Evolutionary conservation across 768 basidiomycete genomes (phyloP).

Genomic region (Suillus alpinus): DNA sequence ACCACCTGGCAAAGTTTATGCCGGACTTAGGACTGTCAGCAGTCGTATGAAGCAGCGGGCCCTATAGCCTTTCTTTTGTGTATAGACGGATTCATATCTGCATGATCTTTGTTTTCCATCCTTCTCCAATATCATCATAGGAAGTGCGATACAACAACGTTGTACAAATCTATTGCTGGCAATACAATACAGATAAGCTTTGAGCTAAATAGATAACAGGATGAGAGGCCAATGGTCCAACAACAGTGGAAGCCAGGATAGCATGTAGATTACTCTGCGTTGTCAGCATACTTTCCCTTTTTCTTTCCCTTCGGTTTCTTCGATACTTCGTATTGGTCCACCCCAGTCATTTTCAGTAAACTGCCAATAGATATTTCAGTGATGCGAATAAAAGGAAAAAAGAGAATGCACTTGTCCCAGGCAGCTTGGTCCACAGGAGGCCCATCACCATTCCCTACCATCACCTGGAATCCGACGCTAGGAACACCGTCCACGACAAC

Average conservation of each 20-base stretch:
- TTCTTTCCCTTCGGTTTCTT: conserved; percentile 22
- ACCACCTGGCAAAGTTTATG: conserved; percentile 92
- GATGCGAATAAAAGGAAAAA: not conserved
- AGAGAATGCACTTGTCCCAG: conserved; percentile 49
- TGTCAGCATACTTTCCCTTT: conserved; percentile 17
- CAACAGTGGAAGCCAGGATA: not conserved
- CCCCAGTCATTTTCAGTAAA: conserved; percentile 43
- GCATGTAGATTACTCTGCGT: conserved; percentile 10
- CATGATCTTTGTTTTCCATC: conserved; percentile 8
- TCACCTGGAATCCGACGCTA: conserved; percentile 57
- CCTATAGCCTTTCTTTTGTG: conserved; percentile 41
- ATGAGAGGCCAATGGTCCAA: not conserved
- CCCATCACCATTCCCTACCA: conserved; percentile 64
- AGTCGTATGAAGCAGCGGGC: conserved; percentile 92
- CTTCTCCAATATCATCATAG: not conserved
- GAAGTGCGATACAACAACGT: conserved; percentile 4
- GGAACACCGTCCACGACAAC: conserved; percentile 66
- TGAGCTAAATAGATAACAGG: conserved; percentile 4
- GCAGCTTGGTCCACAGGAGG: conserved; percentile 60
- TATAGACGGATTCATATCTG: not conserved
- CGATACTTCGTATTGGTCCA: conserved; percentile 48
- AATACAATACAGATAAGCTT: conserved; percentile 1
- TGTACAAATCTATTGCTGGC: conserved; percentile 10
- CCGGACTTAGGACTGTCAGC: conserved; percentile 86
- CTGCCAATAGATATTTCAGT: conserved; percentile 28